Base-by-base conservation (phyloP, 495 filamentous ascomycete genomes). In the Chaetomidium leptoderma region DNA sequence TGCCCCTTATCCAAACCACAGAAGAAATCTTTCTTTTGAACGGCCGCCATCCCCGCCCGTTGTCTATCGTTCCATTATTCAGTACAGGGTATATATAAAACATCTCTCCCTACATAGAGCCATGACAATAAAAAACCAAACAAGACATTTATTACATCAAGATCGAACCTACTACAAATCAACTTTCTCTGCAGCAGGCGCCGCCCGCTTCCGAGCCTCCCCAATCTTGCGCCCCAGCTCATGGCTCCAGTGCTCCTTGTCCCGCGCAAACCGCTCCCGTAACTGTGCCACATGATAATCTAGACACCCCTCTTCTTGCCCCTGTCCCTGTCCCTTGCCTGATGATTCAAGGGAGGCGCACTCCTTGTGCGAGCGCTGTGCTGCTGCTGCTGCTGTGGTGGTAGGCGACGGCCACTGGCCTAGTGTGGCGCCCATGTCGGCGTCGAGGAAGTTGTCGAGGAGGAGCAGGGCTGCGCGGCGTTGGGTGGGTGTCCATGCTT, bases 361-460 rank as follows among this genome's bases (percentile, higher is more conserved):
- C 33, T 53, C 66, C 21, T 52, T 50, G 35, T 72, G 64, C 2
- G 47, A n/a, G 24, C 60, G 62, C 43, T 62, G 61, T n/a, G 9
- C 39, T 17, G 3, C 37, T 46, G 7, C n/a, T n/a, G n/a, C n/a
- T n/a, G n/a, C n/a, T n/a, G n/a, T n/a, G n/a, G n/a, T n/a, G n/a
- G n/a, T n/a, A n/a, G n/a, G n/a, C n/a, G 30, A 57, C 2, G 78
- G 80, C 76, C 78, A 83, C 53, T 77, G 60, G 6, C 78, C 78
- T 3, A 78, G 43, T 6, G 68, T 63, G 1, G 79, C 79, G 36
- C 81, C 78, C 76, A 84, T 82, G 24, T 79, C 74, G 40, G 78
- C 76, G 66, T 85, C 83, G 19, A 86, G 70, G 46, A 86, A 85
- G 54, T 76, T 81, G 57, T 86, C 83, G 8, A 78, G 69, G 19